These are phyloP conservation scores for Globisporangium lucens DNA, from an alignment of 352 stramenopile genomes.

Conservation along the genomic window DNA sequence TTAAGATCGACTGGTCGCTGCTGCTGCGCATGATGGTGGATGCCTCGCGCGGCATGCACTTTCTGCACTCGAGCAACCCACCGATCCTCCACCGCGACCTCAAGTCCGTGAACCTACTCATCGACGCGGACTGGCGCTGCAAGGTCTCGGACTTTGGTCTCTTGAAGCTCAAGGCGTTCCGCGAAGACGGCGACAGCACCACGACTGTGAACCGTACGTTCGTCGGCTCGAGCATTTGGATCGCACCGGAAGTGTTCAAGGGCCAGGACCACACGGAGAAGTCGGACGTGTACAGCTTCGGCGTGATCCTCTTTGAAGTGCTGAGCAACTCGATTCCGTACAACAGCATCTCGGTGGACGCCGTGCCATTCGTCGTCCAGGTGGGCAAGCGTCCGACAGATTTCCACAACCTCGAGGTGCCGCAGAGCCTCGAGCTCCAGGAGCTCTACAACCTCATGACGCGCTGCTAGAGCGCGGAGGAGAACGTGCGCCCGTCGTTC, in stretches of 20 bases:
- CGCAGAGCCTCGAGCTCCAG: slow-evolving; percentile 49
- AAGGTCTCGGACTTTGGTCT: slow-evolving; percentile 91
- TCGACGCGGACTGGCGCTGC: slow-evolving; percentile 85
- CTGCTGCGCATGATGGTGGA: slow-evolving; percentile 87
- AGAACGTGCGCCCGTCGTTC: slow-evolving; percentile 73
- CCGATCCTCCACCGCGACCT: slow-evolving; percentile 89
- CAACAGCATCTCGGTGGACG: slow-evolving; percentile 75
- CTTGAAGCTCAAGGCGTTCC: slow-evolving; percentile 80
- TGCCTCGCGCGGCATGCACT: slow-evolving; percentile 87
- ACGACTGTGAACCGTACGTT: slow-evolving; percentile 46
- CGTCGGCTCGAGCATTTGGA: slow-evolving; percentile 89
- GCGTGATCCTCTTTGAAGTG: slow-evolving; percentile 78
- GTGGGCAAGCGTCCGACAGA: slow-evolving; percentile 75
- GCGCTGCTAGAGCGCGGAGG: slow-evolving; percentile 75
- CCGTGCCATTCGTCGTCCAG: slow-evolving; percentile 78
- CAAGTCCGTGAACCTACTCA: slow-evolving; percentile 89
- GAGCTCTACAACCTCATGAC: slow-evolving; percentile 69
- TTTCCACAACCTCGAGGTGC: slow-evolving; percentile 59
- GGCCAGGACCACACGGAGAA: slow-evolving; percentile 85
- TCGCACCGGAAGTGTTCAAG: slow-evolving; percentile 88
- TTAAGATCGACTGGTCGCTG: slow-evolving; percentile 85
- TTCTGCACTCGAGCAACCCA: slow-evolving; percentile 86
- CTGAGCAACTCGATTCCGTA: slow-evolving; percentile 66
- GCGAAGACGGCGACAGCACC: slow-evolving; percentile 46
- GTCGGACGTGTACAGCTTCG: slow-evolving; percentile 87